Percentiles rank a stretch among this genome's conserved stretches.
Conservation (phyloP, 306 rosid species). For the Cicer cuneatum region DNA sequence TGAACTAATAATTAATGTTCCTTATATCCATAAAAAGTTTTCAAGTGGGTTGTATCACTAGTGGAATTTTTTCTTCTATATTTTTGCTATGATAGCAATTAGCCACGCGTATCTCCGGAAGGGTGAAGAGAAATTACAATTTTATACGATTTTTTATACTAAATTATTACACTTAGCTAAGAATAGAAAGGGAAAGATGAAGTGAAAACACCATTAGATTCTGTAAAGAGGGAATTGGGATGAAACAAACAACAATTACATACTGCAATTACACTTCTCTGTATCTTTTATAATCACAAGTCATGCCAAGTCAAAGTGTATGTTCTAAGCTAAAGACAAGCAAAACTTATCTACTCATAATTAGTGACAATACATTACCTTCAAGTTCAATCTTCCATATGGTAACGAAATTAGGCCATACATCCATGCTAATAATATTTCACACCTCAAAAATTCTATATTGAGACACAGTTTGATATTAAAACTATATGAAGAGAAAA, state of each 20-base stretch:
- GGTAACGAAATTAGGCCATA: conserved; percentile 13
- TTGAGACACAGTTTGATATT: conserved; percentile 2
- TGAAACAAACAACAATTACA: conserved; percentile 19
- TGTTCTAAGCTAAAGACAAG: conserved; percentile 42
- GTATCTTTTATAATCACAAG: conserved; percentile 34
- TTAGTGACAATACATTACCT: conserved; percentile 16
- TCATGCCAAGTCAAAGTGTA: conserved; percentile 22
- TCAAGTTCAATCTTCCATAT: background rate
- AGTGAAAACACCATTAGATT: background rate
- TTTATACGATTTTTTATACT: too few species aligned
- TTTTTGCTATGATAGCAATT: too few species aligned
- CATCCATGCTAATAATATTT: conserved; percentile 13
- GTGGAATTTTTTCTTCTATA: background rate
- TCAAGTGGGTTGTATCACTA: background rate
- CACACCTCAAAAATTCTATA: conserved; percentile 38
- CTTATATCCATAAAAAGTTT: too few species aligned
- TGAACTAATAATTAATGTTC: background rate
- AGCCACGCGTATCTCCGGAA: too few species aligned
- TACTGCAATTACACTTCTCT: background rate
- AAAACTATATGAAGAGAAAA: conserved; percentile 18
- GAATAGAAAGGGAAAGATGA: background rate
- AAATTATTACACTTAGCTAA: too few species aligned
- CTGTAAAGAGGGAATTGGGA: background rate
- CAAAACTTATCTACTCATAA: conserved; percentile 28
- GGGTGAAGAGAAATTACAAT: too few species aligned